phyloP scores from a whole-genome alignment of 192 early-diverging fungal species.

The Coemansia sp. region DNA sequence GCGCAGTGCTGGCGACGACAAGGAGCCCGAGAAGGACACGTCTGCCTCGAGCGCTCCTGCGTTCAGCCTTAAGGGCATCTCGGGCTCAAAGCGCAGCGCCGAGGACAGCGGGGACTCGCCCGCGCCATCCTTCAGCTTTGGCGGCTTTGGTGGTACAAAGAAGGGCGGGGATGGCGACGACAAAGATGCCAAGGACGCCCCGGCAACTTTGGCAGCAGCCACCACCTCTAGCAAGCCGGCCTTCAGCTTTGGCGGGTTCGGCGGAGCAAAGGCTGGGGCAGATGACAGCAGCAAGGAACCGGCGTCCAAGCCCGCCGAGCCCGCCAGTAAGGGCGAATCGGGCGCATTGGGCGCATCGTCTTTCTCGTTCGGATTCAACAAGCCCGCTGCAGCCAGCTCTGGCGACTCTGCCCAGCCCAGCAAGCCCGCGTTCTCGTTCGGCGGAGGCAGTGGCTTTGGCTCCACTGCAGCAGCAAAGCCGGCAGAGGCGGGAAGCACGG shows the following conservation, averaged over 20 bases:
- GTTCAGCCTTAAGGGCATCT: slow-evolving; percentile 4
- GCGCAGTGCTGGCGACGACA: not conserved
- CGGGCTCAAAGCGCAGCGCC: not conserved
- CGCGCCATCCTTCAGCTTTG: slow-evolving; percentile 15
- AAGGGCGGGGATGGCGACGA: not conserved
- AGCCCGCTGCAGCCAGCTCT: not conserved
- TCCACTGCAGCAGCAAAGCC: not conserved
- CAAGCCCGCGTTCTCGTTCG: slow-evolving; percentile 10
- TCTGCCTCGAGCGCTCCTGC: slow-evolving; percentile 4
- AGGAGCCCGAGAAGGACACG: not conserved
- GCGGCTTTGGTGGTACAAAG: slow-evolving; percentile 6
- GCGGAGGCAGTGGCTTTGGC: not conserved
- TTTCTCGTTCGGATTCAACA: not conserved
- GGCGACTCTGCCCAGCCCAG: too few species aligned
- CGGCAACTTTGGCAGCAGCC: slow-evolving; percentile 1
- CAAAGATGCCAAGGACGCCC: not conserved
- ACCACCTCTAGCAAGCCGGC: not conserved
- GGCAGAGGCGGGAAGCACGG: not conserved
- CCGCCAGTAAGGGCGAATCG: too few species aligned
- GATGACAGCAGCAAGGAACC: too few species aligned
- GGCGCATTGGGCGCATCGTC: too few species aligned
- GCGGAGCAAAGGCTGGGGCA: not conserved
- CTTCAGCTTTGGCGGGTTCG: slow-evolving; percentile 11
- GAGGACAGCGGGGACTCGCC: not conserved
- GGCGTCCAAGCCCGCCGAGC: too few species aligned